Conservation (phyloP, 2,329 filamentous ascomycete species). For the Ophiostoma montium region DNA sequence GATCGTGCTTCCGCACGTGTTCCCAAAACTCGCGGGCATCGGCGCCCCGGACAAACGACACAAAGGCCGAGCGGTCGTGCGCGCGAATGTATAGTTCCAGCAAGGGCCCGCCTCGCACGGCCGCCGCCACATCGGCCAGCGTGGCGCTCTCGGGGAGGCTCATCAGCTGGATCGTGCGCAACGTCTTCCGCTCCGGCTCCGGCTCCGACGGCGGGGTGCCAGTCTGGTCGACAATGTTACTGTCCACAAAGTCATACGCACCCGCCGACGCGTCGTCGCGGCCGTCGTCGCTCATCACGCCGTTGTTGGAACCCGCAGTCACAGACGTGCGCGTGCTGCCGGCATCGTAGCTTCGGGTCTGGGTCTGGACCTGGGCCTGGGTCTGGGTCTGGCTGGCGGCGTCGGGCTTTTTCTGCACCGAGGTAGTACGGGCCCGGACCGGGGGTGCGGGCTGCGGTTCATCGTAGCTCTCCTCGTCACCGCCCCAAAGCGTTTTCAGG, state of each 20-base stretch:
- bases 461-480: constrained; percentile 18
- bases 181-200: constrained; percentile 5
- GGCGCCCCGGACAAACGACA: constrained; percentile 55
- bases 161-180: constrained; percentile 46
- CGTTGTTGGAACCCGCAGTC: not conserved
- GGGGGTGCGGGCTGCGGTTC: not conserved
- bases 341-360: not conserved
- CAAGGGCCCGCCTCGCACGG: constrained; percentile 55
- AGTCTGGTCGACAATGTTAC: not conserved
- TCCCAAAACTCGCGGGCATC: constrained; percentile 52
- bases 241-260: not conserved
- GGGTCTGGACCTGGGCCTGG: too few relatives aligned
- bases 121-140: constrained; percentile 49
- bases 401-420: not conserved
- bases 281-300: not conserved
- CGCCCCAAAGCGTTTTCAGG: constrained; percentile 21
- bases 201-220: not conserved
- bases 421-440: not conserved
- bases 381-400: too few relatives aligned
- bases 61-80: constrained; percentile 43
- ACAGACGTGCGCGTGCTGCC: not conserved
- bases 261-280: not conserved
- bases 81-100: constrained; percentile 51
- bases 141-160: constrained; percentile 49
- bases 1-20: constrained; percentile 47